phyloP scores from a whole-genome alignment of 2,329 filamentous ascomycete species.

The Colletotrichum kahawae region DNA sequence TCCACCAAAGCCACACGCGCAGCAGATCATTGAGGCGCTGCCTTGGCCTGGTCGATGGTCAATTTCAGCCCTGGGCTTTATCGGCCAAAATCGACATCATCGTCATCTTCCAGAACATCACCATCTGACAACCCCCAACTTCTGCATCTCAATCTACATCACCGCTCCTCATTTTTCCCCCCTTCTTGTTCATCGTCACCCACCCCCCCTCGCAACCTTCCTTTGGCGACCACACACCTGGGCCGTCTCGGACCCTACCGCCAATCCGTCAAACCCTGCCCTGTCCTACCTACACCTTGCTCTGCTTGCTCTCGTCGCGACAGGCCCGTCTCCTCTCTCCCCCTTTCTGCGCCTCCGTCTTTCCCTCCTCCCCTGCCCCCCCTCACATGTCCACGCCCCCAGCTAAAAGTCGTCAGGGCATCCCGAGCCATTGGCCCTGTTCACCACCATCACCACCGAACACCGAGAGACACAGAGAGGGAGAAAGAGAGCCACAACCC shows the following conservation, averaged over 20 bases:
- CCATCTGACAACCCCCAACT: background rate
- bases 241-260: background rate
- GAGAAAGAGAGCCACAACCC: background rate
- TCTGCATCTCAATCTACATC: background rate
- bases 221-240: background rate
- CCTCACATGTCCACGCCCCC: slow-evolving; percentile 3
- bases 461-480: background rate
- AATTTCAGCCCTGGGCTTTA: slow-evolving; percentile 3
- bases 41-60: background rate
- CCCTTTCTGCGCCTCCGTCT: slow-evolving; percentile 8
- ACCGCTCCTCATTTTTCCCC: background rate
- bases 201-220: background rate
- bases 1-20: slow-evolving; percentile 18
- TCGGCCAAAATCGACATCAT: background rate
- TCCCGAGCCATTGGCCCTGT: background rate
- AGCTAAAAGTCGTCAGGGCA: slow-evolving; percentile 2
- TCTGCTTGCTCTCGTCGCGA: background rate
- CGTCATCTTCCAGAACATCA: background rate
- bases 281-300: background rate
- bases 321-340: background rate
- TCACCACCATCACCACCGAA: background rate
- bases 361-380: background rate
- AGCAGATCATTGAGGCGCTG: slow-evolving; percentile 20
- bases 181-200: background rate
- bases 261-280: background rate